A percentile compares a stretch with the other conserved stretches of the same genome.
Evolutionary conservation across 805 yeast genomes (phyloP).

Genomic region (Blastobotrys chiropterorum): DNA sequence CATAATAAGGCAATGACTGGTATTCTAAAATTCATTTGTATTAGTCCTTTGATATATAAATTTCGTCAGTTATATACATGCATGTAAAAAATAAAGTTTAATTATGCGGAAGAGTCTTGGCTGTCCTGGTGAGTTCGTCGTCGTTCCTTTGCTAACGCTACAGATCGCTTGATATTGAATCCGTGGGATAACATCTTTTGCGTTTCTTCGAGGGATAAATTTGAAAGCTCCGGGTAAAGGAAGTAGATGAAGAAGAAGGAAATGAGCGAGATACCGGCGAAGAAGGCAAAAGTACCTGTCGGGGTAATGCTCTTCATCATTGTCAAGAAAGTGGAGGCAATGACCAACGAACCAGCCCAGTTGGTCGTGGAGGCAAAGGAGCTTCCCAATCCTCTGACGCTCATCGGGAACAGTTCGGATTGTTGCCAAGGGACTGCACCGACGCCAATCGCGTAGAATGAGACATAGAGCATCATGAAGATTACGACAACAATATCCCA

Average conservation of each 20-base stretch:
- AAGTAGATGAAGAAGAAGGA: conserved; percentile 11
- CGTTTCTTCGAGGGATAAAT: conserved; percentile 14
- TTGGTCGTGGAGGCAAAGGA: conserved; percentile 89
- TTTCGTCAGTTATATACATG: not conserved
- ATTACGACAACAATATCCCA: conserved; percentile 87
- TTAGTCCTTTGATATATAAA: not conserved
- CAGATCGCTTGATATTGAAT: conserved; percentile 13
- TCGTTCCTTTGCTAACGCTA: conserved; percentile 12
- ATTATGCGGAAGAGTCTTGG: not conserved
- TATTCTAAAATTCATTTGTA: not conserved
- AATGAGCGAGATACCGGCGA: conserved; percentile 14
- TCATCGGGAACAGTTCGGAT: conserved; percentile 88
- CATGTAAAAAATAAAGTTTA: not conserved
- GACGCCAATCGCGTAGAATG: conserved; percentile 85
- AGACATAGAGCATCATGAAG: conserved; percentile 81
- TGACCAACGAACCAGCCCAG: conserved; percentile 91
- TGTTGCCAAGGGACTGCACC: conserved; percentile 99
- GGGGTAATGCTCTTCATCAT: conserved; percentile 92
- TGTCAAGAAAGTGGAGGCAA: conserved; percentile 87
- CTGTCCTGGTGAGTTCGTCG: not conserved
- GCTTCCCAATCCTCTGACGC: conserved; percentile 86
- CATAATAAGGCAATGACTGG: not conserved
- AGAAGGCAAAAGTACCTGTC: conserved; percentile 68
- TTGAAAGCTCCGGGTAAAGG: conserved; percentile 14
- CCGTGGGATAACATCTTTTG: conserved; percentile 13